phyloP scores from a whole-genome alignment of 495 filamentous ascomycete species.

The Penicillium malachiteum region DNA sequence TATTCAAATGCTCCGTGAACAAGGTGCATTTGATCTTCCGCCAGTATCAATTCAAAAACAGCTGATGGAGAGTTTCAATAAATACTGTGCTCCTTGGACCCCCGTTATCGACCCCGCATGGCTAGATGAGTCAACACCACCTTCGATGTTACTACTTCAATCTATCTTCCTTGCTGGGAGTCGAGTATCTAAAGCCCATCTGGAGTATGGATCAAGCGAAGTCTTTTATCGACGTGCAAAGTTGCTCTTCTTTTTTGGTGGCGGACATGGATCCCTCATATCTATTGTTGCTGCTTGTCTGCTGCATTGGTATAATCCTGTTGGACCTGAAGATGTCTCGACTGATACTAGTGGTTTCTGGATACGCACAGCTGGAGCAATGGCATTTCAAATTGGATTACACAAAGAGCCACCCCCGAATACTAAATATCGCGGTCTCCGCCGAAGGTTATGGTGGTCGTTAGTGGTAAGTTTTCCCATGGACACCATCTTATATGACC shows the following conservation, averaged over 20 bases:
- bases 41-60: constrained; percentile 25
- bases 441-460: constrained; percentile 31
- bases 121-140: constrained; percentile 22
- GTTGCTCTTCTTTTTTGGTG: constrained; percentile 31
- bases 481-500: too few species aligned
- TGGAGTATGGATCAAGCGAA: constrained; percentile 30
- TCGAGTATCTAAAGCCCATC: constrained; percentile 27
- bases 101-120: constrained; percentile 29
- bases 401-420: constrained; percentile 28
- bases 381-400: constrained; percentile 32
- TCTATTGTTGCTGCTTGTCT: constrained; percentile 32
- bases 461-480: constrained; percentile 19
- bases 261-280: constrained; percentile 25
- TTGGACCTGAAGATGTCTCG: constrained; percentile 30
- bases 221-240: constrained; percentile 32
- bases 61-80: constrained; percentile 26
- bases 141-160: constrained; percentile 28
- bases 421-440: constrained; percentile 25
- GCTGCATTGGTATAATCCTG: constrained; percentile 32
- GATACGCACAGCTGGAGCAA: constrained; percentile 31
- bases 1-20: constrained; percentile 29
- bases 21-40: constrained; percentile 28
- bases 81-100: constrained; percentile 29
- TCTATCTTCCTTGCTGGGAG: constrained; percentile 29
- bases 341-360: constrained; percentile 33